Evolutionary conservation across 2,329 filamentous ascomycete genomes (phyloP), one percentile per base, ranked within the genome.

Genomic region (Rhinocladiella similis): DNA sequence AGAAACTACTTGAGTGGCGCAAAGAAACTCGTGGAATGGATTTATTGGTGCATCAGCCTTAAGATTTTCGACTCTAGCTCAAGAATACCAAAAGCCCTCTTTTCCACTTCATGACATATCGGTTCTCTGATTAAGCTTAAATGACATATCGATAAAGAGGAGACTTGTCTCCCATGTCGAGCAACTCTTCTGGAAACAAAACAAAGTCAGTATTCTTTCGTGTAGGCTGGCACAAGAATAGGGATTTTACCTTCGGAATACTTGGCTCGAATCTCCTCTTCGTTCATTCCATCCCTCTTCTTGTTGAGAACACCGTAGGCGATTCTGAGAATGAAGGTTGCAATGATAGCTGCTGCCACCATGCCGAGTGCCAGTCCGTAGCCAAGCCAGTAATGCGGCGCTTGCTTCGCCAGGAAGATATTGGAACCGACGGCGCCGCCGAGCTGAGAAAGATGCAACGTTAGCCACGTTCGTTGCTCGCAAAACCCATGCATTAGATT

Each of bases 371-470:
- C 45, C 5, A 59, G 3, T 18, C 55, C 58, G 48, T 63, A 63
- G 2, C 61, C 60, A 5, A 56, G 25, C 60, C 58, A 59, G 38
- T 63, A 63, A 27, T 54, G 54, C 3, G 60, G 60, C 9, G 48
- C 53, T 38, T 63, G 45, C 10, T 53, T 16, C 1, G 51, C 48
- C 10, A 63, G 46, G 47, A 59, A 63, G 49, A 63, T 61, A 25
- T 63, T 63, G n/a, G 52, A 56, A 9, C 60, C 60, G 33, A 63
- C 50, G 1, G 53, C 53, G 33, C 60, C 58, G 16, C 60, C 60
- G 16, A 45, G 19, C 42, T 45, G 22, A 25, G 10, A 45, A 45
- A 3, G 13, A 43, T n/a, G n/a, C 16, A 43, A 25, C 22, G 42
- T 45, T 45, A 45, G 42, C 42, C 12, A 20, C 10, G 14, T 13